These are phyloP conservation scores for Cryptococcus floricola DNA, from an alignment of 1,284 basidiomycete species.

Conservation along the genomic window DNA sequence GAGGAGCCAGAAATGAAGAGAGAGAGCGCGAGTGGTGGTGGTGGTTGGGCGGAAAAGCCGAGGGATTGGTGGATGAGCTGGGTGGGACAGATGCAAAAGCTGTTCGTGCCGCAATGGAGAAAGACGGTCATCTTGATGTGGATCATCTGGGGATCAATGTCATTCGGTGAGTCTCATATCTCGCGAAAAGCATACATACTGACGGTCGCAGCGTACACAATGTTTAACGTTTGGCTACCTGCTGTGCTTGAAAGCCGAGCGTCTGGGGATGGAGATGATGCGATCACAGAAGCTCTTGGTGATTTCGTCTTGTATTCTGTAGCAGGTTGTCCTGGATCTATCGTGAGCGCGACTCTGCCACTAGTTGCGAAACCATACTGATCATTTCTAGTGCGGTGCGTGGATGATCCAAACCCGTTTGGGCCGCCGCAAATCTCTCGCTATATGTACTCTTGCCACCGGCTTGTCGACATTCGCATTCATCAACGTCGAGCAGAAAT, in stretches of 20 bases:
- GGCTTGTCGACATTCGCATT: slow-evolving; percentile 74
- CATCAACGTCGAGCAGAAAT: slow-evolving; percentile 58
- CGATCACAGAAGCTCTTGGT: slow-evolving; percentile 66
- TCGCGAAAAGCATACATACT: not conserved
- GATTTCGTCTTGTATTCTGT: slow-evolving; percentile 65
- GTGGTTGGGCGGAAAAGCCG: slow-evolving; percentile 7
- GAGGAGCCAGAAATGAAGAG: too few relatives aligned
- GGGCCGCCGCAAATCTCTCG: slow-evolving; percentile 73
- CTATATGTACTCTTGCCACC: slow-evolving; percentile 74
- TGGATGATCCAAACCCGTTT: slow-evolving; percentile 76
- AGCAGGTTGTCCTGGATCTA: slow-evolving; percentile 80
- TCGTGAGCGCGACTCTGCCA: slow-evolving; percentile 55
- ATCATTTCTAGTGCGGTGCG: slow-evolving; percentile 66
- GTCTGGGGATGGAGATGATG: slow-evolving; percentile 49
- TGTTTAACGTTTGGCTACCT: slow-evolving; percentile 96
- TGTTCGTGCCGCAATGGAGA: slow-evolving; percentile 77
- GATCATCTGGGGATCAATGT: slow-evolving; percentile 75
- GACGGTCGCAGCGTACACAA: slow-evolving; percentile 66
- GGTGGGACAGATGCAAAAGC: slow-evolving; percentile 66
- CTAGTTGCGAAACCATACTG: slow-evolving; percentile 3
- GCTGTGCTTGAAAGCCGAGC: slow-evolving; percentile 64
- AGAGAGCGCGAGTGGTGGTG: not conserved
- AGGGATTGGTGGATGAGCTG: slow-evolving; percentile 50
- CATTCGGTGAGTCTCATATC: slow-evolving; percentile 59
- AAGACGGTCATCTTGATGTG: slow-evolving; percentile 79